A percentile compares a stretch with the other conserved stretches of the same genome.
phyloP scores from a whole-genome alignment of 192 early-diverging fungal genomes.

The Rhizoclosmatium sp. region DNA sequence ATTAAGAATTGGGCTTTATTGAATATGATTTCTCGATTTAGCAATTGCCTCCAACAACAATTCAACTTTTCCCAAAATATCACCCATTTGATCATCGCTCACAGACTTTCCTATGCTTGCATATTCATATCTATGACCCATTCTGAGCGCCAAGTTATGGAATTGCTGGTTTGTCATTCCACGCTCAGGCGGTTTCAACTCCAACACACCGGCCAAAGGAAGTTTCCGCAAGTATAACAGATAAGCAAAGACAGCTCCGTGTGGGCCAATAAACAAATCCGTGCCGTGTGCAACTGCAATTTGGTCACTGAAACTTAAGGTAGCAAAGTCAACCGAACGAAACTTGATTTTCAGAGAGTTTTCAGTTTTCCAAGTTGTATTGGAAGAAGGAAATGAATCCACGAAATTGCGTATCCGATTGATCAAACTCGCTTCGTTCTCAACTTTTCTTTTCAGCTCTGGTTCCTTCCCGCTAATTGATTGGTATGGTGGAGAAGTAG shows the following conservation, averaged over 20 bases:
- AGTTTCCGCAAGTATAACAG: conserved; percentile 29
- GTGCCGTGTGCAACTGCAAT: conserved; percentile 33
- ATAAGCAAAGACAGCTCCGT: conserved; percentile 35
- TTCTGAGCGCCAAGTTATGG: conserved; percentile 21
- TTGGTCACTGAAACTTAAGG: conserved; percentile 26
- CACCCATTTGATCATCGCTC: too few species aligned
- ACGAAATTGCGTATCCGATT: neutral
- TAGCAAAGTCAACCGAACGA: conserved; percentile 25
- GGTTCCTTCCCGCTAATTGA: neutral
- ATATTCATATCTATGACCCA: neutral
- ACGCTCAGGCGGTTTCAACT: conserved; percentile 33
- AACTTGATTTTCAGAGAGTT: too few species aligned
- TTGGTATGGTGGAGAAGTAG: neutral
- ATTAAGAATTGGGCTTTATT: too few species aligned
- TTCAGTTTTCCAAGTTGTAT: neutral
- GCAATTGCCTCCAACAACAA: too few species aligned
- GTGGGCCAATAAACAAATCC: conserved; percentile 34
- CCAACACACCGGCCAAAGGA: conserved; percentile 17
- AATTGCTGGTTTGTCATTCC: conserved; percentile 31
- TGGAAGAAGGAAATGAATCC: neutral
- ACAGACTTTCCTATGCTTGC: too few species aligned
- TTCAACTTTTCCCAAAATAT: too few species aligned
- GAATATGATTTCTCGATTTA: too few species aligned
- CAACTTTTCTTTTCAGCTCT: neutral
- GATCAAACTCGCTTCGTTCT: conserved; percentile 6